phyloP scores from a whole-genome alignment of 1,284 basidiomycete genomes.

The Meira nashicola region DNA sequence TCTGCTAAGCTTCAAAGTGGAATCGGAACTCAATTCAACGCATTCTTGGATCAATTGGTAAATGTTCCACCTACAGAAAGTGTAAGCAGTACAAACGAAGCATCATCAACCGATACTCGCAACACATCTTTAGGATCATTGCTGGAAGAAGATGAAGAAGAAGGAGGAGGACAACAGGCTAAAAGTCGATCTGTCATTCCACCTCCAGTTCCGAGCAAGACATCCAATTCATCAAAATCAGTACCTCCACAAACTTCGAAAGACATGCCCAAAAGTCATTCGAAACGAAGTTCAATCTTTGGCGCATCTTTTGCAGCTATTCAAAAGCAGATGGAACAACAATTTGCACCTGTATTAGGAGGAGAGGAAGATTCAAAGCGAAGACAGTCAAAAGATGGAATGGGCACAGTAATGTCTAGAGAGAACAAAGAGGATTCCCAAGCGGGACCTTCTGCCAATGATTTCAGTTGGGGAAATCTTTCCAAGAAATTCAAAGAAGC shows the following conservation, averaged over 20 bases:
- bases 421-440: not conserved
- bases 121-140: not conserved
- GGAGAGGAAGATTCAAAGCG: too few relatives aligned
- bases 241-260: not conserved
- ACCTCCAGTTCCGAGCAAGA: not conserved
- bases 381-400: too few relatives aligned
- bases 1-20: not conserved
- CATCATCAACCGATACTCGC: not conserved
- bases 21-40: conserved; percentile 3
- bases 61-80: not conserved
- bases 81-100: not conserved
- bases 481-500: conserved; percentile 7
- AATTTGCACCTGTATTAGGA: not conserved
- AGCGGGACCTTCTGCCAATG: conserved; percentile 2
- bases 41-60: conserved; percentile 3
- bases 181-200: not conserved
- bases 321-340: conserved; percentile 1
- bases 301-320: not conserved
- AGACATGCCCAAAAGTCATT: too few relatives aligned
- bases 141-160: conserved; percentile 3
- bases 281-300: not conserved
- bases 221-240: not conserved
- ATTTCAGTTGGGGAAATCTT: not conserved
- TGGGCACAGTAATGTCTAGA: too few relatives aligned
- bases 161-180: not conserved